These are phyloP conservation scores for Chlamydomonas incerta DNA, from an alignment of 139 green algal species.

Conservation along the genomic window DNA sequence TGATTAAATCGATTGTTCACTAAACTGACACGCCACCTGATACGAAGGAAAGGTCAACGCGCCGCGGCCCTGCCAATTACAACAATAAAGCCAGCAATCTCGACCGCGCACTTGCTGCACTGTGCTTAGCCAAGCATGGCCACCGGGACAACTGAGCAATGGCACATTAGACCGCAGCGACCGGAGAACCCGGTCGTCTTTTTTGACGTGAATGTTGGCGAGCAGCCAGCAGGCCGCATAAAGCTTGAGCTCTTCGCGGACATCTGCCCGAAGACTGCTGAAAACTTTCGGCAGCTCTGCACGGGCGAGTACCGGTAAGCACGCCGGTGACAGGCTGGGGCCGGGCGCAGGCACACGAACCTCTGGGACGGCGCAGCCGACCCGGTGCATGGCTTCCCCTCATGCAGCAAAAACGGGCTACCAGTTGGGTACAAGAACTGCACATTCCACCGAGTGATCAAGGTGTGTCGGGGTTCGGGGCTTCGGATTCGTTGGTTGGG, in stretches of 20 bases:
- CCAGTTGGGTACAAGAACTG: slow-evolving; percentile 89
- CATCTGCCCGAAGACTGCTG: slow-evolving; percentile 84
- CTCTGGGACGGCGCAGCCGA: no score
- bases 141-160: slow-evolving; percentile 64
- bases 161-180: slow-evolving; percentile 81
- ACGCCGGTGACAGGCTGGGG: no score
- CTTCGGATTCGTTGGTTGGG: no score
- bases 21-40: no score
- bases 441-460: slow-evolving; percentile 97
- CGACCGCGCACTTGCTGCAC: no score
- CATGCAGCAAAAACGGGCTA: slow-evolving; percentile 78
- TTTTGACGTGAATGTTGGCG: slow-evolving; percentile 93
- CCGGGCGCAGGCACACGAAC: no score
- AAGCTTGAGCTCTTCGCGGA: slow-evolving; percentile 96
- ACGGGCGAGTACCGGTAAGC: slow-evolving; percentile 90
- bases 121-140: slow-evolving; percentile 7
- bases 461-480: slow-evolving; percentile 31
- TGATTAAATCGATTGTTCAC: no score
- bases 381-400: background rate
- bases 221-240: slow-evolving; percentile 79
- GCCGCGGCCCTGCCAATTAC: no score
- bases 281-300: slow-evolving; percentile 95
- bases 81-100: no score
- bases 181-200: slow-evolving; percentile 93
- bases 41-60: no score